phyloP scores from a whole-genome alignment of 805 yeast genomes.

The Vanderwaltozyma tropicalis region DNA sequence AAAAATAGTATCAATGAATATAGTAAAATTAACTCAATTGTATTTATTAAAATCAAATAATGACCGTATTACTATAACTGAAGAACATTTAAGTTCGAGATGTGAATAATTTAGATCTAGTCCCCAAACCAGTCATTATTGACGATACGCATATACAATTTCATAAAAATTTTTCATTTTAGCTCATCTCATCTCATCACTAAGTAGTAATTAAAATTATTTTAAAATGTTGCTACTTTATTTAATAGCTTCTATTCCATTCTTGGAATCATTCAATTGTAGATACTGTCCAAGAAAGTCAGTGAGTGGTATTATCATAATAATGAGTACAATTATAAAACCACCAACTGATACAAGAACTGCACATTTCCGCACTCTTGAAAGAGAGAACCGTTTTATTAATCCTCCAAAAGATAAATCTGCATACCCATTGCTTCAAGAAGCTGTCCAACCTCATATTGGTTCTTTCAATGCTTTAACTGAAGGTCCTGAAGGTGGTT shows the following conservation, averaged over 20 bases:
- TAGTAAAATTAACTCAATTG: no score
- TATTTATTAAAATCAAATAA: no score
- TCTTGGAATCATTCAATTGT: neutral
- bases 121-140: neutral
- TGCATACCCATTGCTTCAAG: slow-evolving; percentile 70
- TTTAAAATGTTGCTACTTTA: no score
- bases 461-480: slow-evolving; percentile 94
- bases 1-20: no score
- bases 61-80: no score
- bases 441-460: slow-evolving; percentile 90
- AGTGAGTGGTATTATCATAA: neutral
- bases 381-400: slow-evolving; percentile 73
- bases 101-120: no score
- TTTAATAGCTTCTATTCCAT: no score
- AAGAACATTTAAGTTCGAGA: no score
- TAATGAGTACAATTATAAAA: slow-evolving; percentile 26
- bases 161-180: neutral
- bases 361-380: slow-evolving; percentile 55
- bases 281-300: neutral
- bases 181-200: slow-evolving; percentile 9
- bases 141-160: no score
- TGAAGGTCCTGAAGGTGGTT: slow-evolving; percentile 77
- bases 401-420: slow-evolving; percentile 84
- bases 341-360: slow-evolving; percentile 28
- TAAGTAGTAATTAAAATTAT: no score